These are phyloP conservation scores for Salinomyces thailandicus DNA, from an alignment of 2,329 filamentous ascomycete species.

Conservation along the genomic window DNA sequence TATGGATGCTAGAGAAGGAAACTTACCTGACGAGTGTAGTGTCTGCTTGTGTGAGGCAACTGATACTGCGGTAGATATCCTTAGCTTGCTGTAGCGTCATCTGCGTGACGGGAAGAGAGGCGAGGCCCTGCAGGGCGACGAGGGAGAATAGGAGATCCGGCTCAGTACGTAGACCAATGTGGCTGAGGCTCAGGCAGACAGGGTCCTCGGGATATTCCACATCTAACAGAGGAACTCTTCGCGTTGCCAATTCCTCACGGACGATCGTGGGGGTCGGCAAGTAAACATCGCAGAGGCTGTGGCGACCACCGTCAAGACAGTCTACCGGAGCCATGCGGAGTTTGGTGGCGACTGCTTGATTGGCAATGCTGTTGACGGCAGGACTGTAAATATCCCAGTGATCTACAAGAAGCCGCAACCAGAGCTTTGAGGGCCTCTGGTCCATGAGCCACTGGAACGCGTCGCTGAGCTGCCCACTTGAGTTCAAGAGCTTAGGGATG, in stretches of 20 bases:
- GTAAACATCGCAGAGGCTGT: neutral
- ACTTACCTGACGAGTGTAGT: neutral
- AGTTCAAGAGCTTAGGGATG: neutral
- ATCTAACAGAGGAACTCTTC: neutral
- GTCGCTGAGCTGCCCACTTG: neutral
- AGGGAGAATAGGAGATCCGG: neutral
- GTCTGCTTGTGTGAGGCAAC: neutral
- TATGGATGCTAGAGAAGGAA: neutral
- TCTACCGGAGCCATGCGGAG: neutral
- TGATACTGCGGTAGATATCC: neutral
- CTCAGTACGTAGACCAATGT: neutral
- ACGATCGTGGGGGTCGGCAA: neutral
- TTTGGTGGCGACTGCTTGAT: neutral
- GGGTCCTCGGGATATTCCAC: neutral
- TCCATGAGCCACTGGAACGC: conserved; percentile 4
- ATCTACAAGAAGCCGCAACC: conserved; percentile 2
- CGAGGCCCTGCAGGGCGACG: neutral
- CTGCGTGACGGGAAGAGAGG: neutral
- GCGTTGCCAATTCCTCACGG: neutral
- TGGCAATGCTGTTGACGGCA: too few relatives aligned
- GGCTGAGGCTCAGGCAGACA: neutral
- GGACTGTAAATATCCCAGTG: conserved; percentile 1
- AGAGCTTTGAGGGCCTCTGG: neutral
- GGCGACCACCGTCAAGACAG: neutral
- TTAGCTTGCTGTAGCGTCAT: neutral